Evolutionary conservation across 306 rosid species (phyloP).

Genomic region (Vicia villosa): DNA sequence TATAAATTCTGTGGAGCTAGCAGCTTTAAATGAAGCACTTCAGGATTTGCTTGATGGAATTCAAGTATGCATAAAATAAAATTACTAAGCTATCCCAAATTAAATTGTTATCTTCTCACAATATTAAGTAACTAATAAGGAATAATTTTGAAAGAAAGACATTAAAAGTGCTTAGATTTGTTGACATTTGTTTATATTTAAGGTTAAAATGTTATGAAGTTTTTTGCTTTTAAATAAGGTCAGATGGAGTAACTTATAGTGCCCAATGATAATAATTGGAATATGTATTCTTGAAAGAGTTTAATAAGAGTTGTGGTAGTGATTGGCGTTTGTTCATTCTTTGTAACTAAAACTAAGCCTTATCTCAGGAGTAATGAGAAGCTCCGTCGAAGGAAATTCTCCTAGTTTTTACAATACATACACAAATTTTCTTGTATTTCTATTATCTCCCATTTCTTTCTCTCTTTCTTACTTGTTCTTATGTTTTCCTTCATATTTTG

Average conservation of each 20-base stretch:
- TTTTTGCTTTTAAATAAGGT: no score
- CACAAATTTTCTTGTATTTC: no score
- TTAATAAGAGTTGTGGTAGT: slow-evolving; percentile 5
- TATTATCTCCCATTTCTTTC: not conserved
- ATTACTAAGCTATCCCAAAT: not conserved
- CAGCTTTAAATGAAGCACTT: slow-evolving; percentile 79
- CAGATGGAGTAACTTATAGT: not conserved
- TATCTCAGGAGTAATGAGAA: no score
- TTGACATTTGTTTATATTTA: no score
- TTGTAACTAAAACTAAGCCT: no score
- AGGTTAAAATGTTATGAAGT: no score
- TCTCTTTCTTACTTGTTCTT: slow-evolving; percentile 7
- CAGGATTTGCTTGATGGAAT: slow-evolving; percentile 95
- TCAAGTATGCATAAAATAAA: slow-evolving; percentile 56
- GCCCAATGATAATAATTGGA: not conserved
- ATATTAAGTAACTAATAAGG: no score
- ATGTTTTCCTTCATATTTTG: slow-evolving; percentile 4
- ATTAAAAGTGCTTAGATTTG: no score
- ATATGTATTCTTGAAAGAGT: not conserved
- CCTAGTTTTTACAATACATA: no score
- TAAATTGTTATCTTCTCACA: no score
- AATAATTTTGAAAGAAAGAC: no score
- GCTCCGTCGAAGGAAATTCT: no score
- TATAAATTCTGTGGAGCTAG: slow-evolving; percentile 65
- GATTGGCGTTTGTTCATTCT: not conserved